Evolutionary conservation across 805 yeast species (phyloP).

Genomic region (Saccharomyces eubayanus): DNA sequence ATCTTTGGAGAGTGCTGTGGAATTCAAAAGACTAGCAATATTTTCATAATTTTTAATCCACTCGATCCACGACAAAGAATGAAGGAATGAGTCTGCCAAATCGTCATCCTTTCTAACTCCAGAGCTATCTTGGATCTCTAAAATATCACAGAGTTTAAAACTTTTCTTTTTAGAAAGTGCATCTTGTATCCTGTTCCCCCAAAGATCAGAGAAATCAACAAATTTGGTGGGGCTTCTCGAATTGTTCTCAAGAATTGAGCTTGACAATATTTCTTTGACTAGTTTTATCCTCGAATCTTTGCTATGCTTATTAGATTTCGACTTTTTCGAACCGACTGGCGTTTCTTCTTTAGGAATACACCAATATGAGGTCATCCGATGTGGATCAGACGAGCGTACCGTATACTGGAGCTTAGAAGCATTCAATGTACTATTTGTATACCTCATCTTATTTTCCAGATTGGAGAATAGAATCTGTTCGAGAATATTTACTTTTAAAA

Average conservation of each 20-base stretch:
- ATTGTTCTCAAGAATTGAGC: background rate
- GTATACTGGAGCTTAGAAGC: slow-evolving; percentile 2
- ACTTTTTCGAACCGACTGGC: background rate
- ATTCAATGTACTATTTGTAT: background rate
- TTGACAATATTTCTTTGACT: slow-evolving; percentile 1
- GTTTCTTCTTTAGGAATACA: slow-evolving; percentile 2
- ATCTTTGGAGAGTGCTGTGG: slow-evolving; percentile 1
- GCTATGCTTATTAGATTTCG: background rate
- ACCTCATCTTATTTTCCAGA: slow-evolving; percentile 5
- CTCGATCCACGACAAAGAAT: slow-evolving; percentile 43
- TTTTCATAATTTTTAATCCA: slow-evolving; percentile 32
- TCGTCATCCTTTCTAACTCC: slow-evolving; percentile 50
- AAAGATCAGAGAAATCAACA: background rate
- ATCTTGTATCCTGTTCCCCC: background rate
- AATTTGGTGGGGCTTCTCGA: background rate
- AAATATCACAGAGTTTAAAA: background rate
- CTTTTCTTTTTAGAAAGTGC: background rate
- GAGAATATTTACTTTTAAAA: slow-evolving; percentile 44
- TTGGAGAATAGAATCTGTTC: slow-evolving; percentile 33
- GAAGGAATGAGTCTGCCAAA: slow-evolving; percentile 55
- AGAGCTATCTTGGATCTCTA: slow-evolving; percentile 1
- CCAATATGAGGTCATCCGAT: slow-evolving; percentile 25
- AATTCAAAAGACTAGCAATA: slow-evolving; percentile 3
- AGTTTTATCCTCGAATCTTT: slow-evolving; percentile 2
- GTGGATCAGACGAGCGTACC: slow-evolving; percentile 24